Base-by-base conservation (phyloP, 345 rosid species). In the Heritiera littoralis region DNA sequence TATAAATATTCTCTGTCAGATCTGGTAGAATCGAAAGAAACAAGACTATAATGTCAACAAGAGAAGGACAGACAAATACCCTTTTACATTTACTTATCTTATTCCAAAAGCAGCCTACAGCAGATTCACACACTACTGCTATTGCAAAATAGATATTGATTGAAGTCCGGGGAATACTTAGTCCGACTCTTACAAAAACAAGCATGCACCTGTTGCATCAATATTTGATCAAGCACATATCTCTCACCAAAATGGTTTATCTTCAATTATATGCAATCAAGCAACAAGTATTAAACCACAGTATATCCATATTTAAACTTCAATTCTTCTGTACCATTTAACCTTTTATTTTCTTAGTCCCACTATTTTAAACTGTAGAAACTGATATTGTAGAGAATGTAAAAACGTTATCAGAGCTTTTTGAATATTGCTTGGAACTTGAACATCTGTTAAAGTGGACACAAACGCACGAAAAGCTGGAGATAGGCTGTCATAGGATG, bases 1-100 rank as follows among this genome's bases (percentile, higher is more conserved):
- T 90, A 96, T 52, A 96, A 81, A 73, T 88, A 94, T 75, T 90
- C 94, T 83, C 89, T 91, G 61, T 96, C 98, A 1, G 99, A 96
- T 85, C 99, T 97, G 82, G 46, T 72, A 28, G 20, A 38, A 70
- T 20, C 17, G 11, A 73, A 49, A 72, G 75, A 72, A 51, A 13
- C 15, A 52, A n/a, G 12, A 35, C 72, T 56, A 54, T 32, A 72
- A 46, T 0, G 4, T 6, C 40, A 69, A 71, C 59, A 77, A 51
- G 46, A 30, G 78, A 7, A 9, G 4, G 40, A 45, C 9, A 17
- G 15, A 2, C 9, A 55, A 72, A 72, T 17, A 35, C 54, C 14
- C 4, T 12, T 74, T 41, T 43, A 2, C 48, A 30, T 23, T 51
- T 30, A 71, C 35, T 28, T 30, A 70, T 49, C 32, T 28, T 14